Conservation (phyloP, 2,329 filamentous ascomycete genomes). For the Cladosporium sp. region DNA sequence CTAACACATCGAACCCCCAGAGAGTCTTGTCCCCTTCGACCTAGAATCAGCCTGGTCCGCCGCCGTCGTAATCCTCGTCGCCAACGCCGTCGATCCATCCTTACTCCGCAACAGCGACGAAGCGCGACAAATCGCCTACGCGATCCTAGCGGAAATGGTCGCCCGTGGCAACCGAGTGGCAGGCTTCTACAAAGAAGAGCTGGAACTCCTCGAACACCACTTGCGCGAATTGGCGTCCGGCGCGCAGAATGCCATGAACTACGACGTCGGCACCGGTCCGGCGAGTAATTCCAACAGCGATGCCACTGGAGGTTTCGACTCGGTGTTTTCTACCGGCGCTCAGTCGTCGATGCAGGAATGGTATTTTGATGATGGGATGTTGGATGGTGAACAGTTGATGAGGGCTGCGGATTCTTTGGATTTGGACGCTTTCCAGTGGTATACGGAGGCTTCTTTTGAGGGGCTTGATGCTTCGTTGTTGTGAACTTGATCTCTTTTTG, state of each 20-base stretch:
- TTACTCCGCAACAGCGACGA: constrained; percentile 17
- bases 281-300: constrained; percentile 2
- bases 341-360: constrained; percentile 3
- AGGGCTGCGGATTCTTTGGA: constrained; percentile 92
- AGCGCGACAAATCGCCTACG: constrained; percentile 13
- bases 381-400: constrained; percentile 12
- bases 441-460: constrained; percentile 3
- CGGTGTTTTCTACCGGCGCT: not conserved
- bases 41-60: constrained; percentile 22
- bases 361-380: constrained; percentile 9
- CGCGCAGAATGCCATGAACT: not conserved
- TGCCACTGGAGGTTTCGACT: constrained; percentile 1
- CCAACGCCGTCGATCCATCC: constrained; percentile 18
- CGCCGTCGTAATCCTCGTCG: constrained; percentile 17
- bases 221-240: constrained; percentile 1
- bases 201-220: constrained; percentile 17
- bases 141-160: constrained; percentile 21
- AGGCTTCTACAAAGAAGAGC: constrained; percentile 17
- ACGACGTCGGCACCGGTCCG: constrained; percentile 2
- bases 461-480: constrained; percentile 6
- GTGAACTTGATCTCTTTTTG: not conserved
- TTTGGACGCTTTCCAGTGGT: constrained; percentile 10
- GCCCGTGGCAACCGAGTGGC: constrained; percentile 20
- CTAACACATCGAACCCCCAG: constrained; percentile 9
- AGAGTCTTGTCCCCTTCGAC: constrained; percentile 23